A percentile compares a stretch with the other conserved stretches of the same genome.
phyloP scores from a whole-genome alignment of 148 eudicot species.

The Vaccinium corymbosum region DNA sequence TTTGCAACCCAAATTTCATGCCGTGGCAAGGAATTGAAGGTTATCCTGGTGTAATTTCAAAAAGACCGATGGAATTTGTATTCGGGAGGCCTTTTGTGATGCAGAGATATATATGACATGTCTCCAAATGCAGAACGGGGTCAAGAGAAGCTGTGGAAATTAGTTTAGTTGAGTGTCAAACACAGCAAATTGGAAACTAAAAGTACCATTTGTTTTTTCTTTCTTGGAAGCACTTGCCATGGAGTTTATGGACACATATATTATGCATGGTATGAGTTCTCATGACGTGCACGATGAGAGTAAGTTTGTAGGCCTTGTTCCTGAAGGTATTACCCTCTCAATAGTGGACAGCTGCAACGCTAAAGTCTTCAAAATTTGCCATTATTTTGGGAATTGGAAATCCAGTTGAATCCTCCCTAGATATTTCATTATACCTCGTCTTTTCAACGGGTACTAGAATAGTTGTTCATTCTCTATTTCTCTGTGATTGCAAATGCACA shows the following conservation, averaged over 20 bases:
- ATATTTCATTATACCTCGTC: not conserved
- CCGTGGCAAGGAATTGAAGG: not conserved
- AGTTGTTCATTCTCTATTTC: not conserved
- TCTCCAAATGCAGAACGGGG: not conserved
- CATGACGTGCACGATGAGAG: not conserved
- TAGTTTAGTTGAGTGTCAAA: not conserved
- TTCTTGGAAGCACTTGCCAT: not conserved
- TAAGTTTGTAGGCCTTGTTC: not conserved
- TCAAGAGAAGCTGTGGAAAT: not conserved
- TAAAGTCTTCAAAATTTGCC: not conserved
- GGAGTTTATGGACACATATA: not conserved
- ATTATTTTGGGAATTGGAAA: not conserved
- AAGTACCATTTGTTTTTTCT: not conserved
- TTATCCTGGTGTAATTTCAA: not conserved
- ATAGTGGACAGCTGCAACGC: not conserved
- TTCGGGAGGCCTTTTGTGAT: not conserved
- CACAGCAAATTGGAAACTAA: not conserved
- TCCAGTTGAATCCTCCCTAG: not conserved
- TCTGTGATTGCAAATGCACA: not conserved
- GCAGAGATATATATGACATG: not conserved
- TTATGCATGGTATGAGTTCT: not conserved
- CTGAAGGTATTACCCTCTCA: not conserved
- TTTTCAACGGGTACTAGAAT: not conserved
- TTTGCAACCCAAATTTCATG: not conserved
- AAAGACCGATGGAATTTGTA: not conserved